Evolutionary conservation across 1,139 yeast species (phyloP).

Genomic region (Suhomyces bokatorum): DNA sequence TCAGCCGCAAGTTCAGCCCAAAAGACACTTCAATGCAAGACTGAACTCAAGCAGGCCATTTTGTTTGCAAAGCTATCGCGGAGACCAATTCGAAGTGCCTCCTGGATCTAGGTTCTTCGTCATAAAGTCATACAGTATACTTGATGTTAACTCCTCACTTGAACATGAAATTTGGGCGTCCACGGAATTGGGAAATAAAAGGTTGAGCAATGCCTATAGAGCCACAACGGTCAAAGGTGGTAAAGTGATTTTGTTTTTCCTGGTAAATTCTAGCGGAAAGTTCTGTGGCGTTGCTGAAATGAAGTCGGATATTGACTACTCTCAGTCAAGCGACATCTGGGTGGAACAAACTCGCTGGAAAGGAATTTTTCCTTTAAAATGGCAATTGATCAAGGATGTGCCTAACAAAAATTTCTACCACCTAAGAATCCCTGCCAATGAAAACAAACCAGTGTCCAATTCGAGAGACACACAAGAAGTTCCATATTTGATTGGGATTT

Average conservation of each 20-base stretch:
- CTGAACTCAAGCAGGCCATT: background rate
- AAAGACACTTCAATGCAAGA: background rate
- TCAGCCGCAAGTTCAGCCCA: background rate
- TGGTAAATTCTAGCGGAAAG: conserved; percentile 59
- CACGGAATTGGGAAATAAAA: conserved; percentile 55
- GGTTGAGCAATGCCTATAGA: conserved; percentile 44
- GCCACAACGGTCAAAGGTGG: conserved; percentile 21
- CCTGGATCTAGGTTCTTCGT: conserved; percentile 48
- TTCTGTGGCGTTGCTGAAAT: conserved; percentile 67
- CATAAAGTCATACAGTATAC: conserved; percentile 52
- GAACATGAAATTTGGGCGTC: conserved; percentile 58
- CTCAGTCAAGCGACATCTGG: conserved; percentile 48
- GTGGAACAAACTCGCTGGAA: conserved; percentile 49
- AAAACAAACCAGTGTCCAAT: conserved; percentile 53
- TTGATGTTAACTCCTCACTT: conserved; percentile 53
- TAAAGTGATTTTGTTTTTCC: conserved; percentile 50
- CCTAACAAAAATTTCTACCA: conserved; percentile 49
- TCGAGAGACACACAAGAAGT: conserved; percentile 64
- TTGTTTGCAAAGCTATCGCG: conserved; percentile 20
- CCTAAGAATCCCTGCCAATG: conserved; percentile 46
- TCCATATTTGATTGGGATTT: conserved; percentile 44
- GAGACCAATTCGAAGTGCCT: conserved; percentile 19
- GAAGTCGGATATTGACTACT: conserved; percentile 41
- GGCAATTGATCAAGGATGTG: conserved; percentile 53
- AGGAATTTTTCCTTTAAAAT: conserved; percentile 52